phyloP scores from a whole-genome alignment of 2,329 filamentous ascomycete species.

The Trichoderma cornu-damae region DNA sequence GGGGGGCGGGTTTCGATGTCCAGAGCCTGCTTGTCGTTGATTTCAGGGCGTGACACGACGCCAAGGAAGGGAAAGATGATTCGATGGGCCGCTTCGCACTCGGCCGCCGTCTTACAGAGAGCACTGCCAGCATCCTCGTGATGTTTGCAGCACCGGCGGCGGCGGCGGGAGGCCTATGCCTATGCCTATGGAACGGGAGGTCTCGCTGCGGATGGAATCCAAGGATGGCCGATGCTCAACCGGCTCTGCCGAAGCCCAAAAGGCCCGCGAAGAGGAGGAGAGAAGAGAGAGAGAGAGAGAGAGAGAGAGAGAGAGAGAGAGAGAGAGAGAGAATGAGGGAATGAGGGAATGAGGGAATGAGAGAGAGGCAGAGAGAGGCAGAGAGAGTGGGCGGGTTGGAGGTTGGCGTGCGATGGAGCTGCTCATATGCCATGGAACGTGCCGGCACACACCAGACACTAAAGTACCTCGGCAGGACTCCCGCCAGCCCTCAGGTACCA shows the following conservation, averaged over 20 bases:
- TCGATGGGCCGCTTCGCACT: background rate
- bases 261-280: too few species aligned
- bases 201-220: too few species aligned
- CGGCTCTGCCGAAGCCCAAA: background rate
- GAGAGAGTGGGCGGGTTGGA: conserved; percentile 10
- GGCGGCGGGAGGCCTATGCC: conserved; percentile 1
- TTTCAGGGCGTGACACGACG: background rate
- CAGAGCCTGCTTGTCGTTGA: background rate
- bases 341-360: too few species aligned
- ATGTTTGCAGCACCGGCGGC: conserved; percentile 5
- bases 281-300: too few species aligned
- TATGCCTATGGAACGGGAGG: too few species aligned
- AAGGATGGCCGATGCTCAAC: background rate
- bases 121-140: background rate
- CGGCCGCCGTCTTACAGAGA: conserved; percentile 3
- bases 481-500: background rate
- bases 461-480: too few species aligned
- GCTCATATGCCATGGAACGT: background rate
- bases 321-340: too few species aligned
- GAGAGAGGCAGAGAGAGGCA: too few species aligned
- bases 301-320: too few species aligned
- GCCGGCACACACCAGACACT: background rate
- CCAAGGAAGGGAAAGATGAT: background rate
- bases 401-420: background rate
- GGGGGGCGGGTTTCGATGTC: too few species aligned